Base-by-base conservation (phyloP, 192 early-diverging fungal genomes). In the Podila epigama region DNA sequence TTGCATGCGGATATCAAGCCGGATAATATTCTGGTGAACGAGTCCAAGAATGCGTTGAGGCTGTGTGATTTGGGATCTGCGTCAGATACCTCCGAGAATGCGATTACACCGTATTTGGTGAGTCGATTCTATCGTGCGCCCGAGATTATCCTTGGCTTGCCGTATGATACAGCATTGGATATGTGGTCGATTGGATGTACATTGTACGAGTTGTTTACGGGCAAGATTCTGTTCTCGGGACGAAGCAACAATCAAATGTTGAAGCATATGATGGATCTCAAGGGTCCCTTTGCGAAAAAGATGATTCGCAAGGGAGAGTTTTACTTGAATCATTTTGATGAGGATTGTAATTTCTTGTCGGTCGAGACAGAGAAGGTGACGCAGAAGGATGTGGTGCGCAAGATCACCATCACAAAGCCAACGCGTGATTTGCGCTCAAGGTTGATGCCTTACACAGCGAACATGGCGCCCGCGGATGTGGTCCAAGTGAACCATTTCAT, bases 1-100 rank as follows among this genome's bases (percentile, higher is more conserved):
- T 66, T 98, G 10, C 97, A 99, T 69, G 94, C 96, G 48, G 97
- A 99, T 75, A 94, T 99, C 81, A 99, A 99, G 75, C 97, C 97
- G 1, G 97, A 99, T 69, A 99, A 99, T 80, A 94, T 98, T 68
- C 84, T 99, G 59, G 96, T 96, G 4, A 90, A 89, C 11, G 94
- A 94, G 64, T 81, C 83, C 62, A 90, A 93, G 64, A 93, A 87
- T 57, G 83, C 84, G 2, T 83, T 97, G 6, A 97, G 97, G 79
- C 87, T 99, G 51, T 95, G 94, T 69, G 97, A 99, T 83, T 84
- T 99, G 68, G 97, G 97, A 29, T 93, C 92, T 0, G 97, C 96
- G 13, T 93, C 91, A 25, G 94, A 97, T 62, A 91, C 90, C 10
- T 77, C 82, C 2, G 96, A 97, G 71, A 93, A 92, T 69, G 95